Evolutionary conservation across 108 stramenopile genomes (phyloP).

Genomic region (Phaeodactylum tricornutum): DNA sequence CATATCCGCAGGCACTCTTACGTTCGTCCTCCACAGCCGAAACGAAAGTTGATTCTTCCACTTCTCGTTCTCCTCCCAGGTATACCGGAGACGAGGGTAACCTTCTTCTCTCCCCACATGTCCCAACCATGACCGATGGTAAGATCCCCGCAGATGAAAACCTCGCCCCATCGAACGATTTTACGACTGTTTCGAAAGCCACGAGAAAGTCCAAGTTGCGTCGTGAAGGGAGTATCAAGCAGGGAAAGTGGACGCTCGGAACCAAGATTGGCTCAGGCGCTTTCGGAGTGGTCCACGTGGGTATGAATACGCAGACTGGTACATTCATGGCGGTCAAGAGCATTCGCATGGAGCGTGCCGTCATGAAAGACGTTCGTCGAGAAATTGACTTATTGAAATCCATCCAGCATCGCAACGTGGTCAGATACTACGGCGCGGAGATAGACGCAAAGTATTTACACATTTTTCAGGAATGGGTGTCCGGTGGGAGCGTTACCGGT

Average conservation of each 20-base stretch:
- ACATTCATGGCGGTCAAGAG: slow-evolving; percentile 80
- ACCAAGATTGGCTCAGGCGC: slow-evolving; percentile 87
- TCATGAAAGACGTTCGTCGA: slow-evolving; percentile 49
- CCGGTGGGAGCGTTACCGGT: slow-evolving; percentile 80
- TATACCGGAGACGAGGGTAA: too few species aligned
- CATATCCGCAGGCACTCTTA: too few species aligned
- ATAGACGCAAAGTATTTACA: slow-evolving; percentile 64
- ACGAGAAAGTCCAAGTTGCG: too few species aligned
- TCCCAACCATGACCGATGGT: too few species aligned
- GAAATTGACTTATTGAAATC: slow-evolving; percentile 88
- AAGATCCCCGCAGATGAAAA: too few species aligned
- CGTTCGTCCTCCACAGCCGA: too few species aligned
- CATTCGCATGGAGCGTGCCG: slow-evolving; percentile 23
- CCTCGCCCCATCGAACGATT: too few species aligned
- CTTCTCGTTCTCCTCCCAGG: too few species aligned
- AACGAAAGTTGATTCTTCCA: too few species aligned
- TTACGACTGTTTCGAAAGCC: too few species aligned
- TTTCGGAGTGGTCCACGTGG: slow-evolving; percentile 89
- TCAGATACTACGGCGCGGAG: slow-evolving; percentile 87
- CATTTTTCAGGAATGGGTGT: slow-evolving; percentile 98
- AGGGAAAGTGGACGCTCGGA: slow-evolving; percentile 85
- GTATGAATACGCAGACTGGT: slow-evolving; percentile 89
- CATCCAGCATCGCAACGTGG: slow-evolving; percentile 87
- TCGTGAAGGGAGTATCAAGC: slow-evolving; percentile 32
- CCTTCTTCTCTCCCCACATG: too few species aligned